These are phyloP conservation scores for Dendrobium nobile DNA, from an alignment of 106 monocot genomes.

Conservation along the genomic window DNA sequence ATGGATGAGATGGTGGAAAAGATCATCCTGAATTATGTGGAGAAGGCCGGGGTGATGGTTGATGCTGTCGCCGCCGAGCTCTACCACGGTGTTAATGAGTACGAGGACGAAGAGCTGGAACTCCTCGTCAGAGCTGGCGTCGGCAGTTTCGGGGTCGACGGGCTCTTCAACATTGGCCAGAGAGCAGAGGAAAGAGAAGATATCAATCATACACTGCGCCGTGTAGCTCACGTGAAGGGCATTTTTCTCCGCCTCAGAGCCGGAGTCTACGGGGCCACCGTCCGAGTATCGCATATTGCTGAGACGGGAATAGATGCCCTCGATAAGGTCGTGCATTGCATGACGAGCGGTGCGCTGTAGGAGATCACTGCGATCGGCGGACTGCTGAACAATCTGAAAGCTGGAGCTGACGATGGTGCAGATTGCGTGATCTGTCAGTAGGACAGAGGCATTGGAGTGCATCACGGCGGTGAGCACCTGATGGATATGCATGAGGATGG, in stretches of 20 bases:
- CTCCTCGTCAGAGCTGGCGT: conserved; percentile 53
- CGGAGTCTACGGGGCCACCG: conserved; percentile 7
- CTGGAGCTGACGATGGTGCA: conserved; percentile 84
- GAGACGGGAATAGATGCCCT: conserved; percentile 58
- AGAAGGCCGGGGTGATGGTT: conserved; percentile 57
- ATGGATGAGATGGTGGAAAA: conserved; percentile 74
- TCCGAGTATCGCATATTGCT: conserved; percentile 33
- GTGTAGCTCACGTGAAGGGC: conserved; percentile 29
- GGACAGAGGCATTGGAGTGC: conserved; percentile 28
- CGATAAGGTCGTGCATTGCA: conserved; percentile 78
- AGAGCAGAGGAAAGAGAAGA: conserved; percentile 80
- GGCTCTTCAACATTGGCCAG: conserved; percentile 53
- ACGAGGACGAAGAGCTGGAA: conserved; percentile 66
- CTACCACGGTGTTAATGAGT: conserved; percentile 71
- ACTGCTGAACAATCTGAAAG: conserved; percentile 81
- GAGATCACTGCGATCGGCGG: conserved; percentile 46
- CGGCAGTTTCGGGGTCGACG: conserved; percentile 16
- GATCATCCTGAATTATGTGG: conserved; percentile 65
- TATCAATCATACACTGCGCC: conserved; percentile 63
- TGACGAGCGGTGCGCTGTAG: conserved; percentile 67
- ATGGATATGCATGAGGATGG: conserved; percentile 59
- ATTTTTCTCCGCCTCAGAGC: conserved; percentile 25
- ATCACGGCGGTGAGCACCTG: conserved; percentile 47
- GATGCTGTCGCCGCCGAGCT: conserved; percentile 69
- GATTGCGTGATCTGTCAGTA: conserved; percentile 70